Conservation (phyloP, 805 yeast genomes). For the Yamadazyma ubonensis region DNA sequence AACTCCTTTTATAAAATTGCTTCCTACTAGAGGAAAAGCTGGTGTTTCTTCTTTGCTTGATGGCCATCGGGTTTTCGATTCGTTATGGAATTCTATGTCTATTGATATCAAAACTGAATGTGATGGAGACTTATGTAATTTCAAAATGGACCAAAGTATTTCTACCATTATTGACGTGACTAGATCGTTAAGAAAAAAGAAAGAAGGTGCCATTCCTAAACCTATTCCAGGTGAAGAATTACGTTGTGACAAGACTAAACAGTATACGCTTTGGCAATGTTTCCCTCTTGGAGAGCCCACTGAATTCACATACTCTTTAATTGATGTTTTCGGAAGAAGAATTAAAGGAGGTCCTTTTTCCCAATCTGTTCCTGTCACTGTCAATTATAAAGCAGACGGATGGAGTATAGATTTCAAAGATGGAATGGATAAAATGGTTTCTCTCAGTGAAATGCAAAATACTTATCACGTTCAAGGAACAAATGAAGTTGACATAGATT, state of each 20-base stretch:
- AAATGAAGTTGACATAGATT: slow-evolving; percentile 25
- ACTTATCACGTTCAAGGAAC: slow-evolving; percentile 33
- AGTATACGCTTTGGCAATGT: slow-evolving; percentile 63
- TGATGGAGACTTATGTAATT: slow-evolving; percentile 42
- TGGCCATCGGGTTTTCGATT: slow-evolving; percentile 87
- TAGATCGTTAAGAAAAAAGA: slow-evolving; percentile 59
- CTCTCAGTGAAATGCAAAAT: slow-evolving; percentile 7
- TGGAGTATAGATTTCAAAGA: slow-evolving; percentile 46
- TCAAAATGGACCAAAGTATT: slow-evolving; percentile 62
- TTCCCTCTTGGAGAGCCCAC: slow-evolving; percentile 65
- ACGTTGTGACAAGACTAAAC: slow-evolving; percentile 68
- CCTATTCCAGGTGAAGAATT: slow-evolving; percentile 72
- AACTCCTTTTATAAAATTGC: slow-evolving; percentile 85
- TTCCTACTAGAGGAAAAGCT: slow-evolving; percentile 89
- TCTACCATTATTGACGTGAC: slow-evolving; percentile 72
- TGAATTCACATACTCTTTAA: slow-evolving; percentile 51
- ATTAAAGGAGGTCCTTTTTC: slow-evolving; percentile 62
- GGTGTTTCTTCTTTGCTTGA: slow-evolving; percentile 84
- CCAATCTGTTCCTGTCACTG: slow-evolving; percentile 42
- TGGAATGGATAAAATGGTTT: slow-evolving; percentile 9
- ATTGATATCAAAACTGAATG: slow-evolving; percentile 71
- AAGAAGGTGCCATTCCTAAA: slow-evolving; percentile 69
- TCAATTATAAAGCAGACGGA: slow-evolving; percentile 38
- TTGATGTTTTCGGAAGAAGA: slow-evolving; percentile 66
- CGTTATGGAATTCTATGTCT: slow-evolving; percentile 93